Percentiles rank a stretch among this genome's conserved stretches.
These are phyloP conservation scores for Waltergamsia citrina DNA, from an alignment of 2,329 filamentous ascomycete genomes.

Conservation along the genomic window DNA sequence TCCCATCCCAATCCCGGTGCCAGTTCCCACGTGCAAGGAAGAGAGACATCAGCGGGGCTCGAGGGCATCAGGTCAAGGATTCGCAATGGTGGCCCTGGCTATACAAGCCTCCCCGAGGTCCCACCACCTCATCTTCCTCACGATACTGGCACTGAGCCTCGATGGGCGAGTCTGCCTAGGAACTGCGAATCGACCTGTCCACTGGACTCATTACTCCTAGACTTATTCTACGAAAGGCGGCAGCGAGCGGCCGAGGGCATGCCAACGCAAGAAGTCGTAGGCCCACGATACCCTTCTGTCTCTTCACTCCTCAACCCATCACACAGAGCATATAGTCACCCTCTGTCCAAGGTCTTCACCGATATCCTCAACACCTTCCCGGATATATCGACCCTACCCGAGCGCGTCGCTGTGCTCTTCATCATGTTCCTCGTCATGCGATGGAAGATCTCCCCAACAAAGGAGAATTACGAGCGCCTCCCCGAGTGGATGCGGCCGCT, in stretches of 20 bases:
- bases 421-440: slow-evolving; percentile 81
- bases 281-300: slow-evolving; percentile 72
- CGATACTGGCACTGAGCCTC: neutral
- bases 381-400: slow-evolving; percentile 66
- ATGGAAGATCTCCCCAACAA: slow-evolving; percentile 74
- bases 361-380: slow-evolving; percentile 82
- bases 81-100: too few relatives aligned
- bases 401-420: slow-evolving; percentile 74
- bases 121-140: too few relatives aligned
- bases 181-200: slow-evolving; percentile 65
- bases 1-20: slow-evolving; percentile 5
- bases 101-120: neutral
- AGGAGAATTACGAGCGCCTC: slow-evolving; percentile 69
- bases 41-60: neutral
- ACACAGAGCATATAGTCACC: slow-evolving; percentile 54
- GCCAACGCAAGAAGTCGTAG: slow-evolving; percentile 55
- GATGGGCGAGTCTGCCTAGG: slow-evolving; percentile 30
- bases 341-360: slow-evolving; percentile 75
- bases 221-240: slow-evolving; percentile 64
- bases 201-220: slow-evolving; percentile 68
- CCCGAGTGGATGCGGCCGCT: slow-evolving; percentile 64
- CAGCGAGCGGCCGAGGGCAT: slow-evolving; percentile 58
- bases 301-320: slow-evolving; percentile 68
- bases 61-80: too few relatives aligned
- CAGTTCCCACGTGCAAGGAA: neutral